phyloP scores from a whole-genome alignment of 352 stramenopile species.

The Plasmopara viticola region DNA sequence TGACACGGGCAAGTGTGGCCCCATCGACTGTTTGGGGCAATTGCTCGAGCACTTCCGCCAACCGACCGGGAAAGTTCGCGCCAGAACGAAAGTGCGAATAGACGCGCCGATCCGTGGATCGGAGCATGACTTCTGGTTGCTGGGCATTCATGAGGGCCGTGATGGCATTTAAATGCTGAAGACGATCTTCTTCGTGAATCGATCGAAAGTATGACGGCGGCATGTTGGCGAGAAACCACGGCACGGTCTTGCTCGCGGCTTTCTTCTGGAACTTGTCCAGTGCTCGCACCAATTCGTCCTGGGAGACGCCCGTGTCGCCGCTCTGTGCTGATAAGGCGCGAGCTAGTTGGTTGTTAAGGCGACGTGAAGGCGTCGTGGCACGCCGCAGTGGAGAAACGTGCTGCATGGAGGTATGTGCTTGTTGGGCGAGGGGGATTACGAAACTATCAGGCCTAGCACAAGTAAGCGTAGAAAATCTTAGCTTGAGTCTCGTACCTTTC shows the following conservation, averaged over 20 bases:
- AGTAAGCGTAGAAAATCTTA: too few relatives aligned
- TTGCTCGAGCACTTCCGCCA: conserved; percentile 66
- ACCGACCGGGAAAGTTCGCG: conserved; percentile 63
- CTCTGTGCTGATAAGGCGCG: conserved; percentile 12
- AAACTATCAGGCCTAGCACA: neutral
- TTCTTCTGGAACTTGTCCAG: conserved; percentile 68
- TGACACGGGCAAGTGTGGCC: conserved; percentile 71
- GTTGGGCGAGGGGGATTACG: neutral
- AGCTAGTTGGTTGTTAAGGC: neutral
- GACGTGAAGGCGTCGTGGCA: neutral
- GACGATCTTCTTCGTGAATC: conserved; percentile 72
- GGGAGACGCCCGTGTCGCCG: conserved; percentile 13
- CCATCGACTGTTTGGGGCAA: conserved; percentile 58
- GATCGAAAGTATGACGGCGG: conserved; percentile 85
- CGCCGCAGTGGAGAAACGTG: conserved; percentile 18
- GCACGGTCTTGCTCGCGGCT: conserved; percentile 65
- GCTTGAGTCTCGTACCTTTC: too few relatives aligned
- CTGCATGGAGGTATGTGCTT: conserved; percentile 10
- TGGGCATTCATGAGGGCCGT: conserved; percentile 67
- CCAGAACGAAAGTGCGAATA: conserved; percentile 82
- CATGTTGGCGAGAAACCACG: conserved; percentile 89
- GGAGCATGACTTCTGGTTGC: conserved; percentile 78
- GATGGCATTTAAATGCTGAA: conserved; percentile 87
- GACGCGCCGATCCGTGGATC: conserved; percentile 63
- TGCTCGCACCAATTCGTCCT: conserved; percentile 3